Evolutionary conservation across 2,329 filamentous ascomycete genomes (phyloP).

Genomic region (Leptographium wingfieldii): DNA sequence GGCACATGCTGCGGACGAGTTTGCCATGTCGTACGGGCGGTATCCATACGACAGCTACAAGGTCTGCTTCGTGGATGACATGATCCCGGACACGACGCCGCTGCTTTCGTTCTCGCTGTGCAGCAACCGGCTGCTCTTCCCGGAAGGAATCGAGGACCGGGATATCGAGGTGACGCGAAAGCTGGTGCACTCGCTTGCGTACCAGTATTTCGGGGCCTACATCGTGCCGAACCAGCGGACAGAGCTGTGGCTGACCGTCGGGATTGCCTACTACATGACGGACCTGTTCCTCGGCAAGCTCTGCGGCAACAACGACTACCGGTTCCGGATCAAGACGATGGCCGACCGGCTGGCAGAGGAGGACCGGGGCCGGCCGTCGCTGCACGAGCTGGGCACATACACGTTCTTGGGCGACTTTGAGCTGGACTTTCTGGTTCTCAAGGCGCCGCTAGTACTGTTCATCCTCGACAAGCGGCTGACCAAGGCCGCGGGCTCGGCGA

Average conservation of each 20-base stretch:
- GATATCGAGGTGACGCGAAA: conserved; percentile 70
- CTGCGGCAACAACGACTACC: conserved; percentile 89
- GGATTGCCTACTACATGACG: conserved; percentile 88
- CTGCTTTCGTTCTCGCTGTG: conserved; percentile 78
- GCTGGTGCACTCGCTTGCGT: conserved; percentile 72
- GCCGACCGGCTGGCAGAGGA: conserved; percentile 71
- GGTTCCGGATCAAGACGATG: conserved; percentile 76
- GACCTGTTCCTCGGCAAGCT: conserved; percentile 84
- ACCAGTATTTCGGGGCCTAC: conserved; percentile 89
- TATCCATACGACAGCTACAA: conserved; percentile 92
- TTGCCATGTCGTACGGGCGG: conserved; percentile 75
- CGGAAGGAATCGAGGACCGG: conserved; percentile 72
- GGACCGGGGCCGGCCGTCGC: conserved; percentile 69
- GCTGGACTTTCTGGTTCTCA: conserved; percentile 78
- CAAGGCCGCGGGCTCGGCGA: conserved; percentile 75
- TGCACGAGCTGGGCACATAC: conserved; percentile 66
- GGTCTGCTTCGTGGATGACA: conserved; percentile 86
- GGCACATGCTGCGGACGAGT: conserved; percentile 78
- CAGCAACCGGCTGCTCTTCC: conserved; percentile 75
- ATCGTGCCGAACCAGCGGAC: conserved; percentile 70
- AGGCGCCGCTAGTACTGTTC: conserved; percentile 81
- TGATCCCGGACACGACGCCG: conserved; percentile 60
- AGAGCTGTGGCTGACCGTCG: conserved; percentile 83
- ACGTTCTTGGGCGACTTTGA: conserved; percentile 76
- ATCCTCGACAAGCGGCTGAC: conserved; percentile 85